Evolutionary conservation across 805 yeast species (phyloP).

Genomic region (Candida koratica): DNA sequence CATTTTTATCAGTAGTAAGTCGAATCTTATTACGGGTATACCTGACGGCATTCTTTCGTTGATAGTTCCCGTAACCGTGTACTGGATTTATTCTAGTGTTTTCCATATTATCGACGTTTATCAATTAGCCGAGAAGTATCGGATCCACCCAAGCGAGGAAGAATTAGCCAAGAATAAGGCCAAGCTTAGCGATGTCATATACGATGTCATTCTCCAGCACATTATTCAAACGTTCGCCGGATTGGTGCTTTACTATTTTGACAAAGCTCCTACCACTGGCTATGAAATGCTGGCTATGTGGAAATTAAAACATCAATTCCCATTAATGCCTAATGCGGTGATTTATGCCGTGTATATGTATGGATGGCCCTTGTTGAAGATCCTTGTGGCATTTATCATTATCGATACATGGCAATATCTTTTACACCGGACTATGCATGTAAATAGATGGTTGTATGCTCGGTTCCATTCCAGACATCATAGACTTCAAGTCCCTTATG

Average conservation of each 20-base stretch:
- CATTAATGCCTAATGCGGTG: slow-evolving; percentile 45
- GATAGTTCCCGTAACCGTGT: slow-evolving; percentile 71
- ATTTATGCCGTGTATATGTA: slow-evolving; percentile 57
- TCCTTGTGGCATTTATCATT: slow-evolving; percentile 61
- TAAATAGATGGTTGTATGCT: slow-evolving; percentile 69
- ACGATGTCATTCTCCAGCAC: slow-evolving; percentile 85
- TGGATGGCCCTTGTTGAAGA: slow-evolving; percentile 56
- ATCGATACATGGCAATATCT: slow-evolving; percentile 95
- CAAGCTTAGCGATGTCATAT: slow-evolving; percentile 59
- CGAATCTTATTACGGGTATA: slow-evolving; percentile 51
- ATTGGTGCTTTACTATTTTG: slow-evolving; percentile 47
- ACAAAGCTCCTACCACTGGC: slow-evolving; percentile 52
- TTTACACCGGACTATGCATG: slow-evolving; percentile 86
- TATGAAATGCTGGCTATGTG: slow-evolving; percentile 46
- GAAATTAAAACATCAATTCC: slow-evolving; percentile 39
- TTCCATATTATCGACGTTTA: slow-evolving; percentile 74
- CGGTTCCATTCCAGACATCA: slow-evolving; percentile 93
- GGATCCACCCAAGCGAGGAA: slow-evolving; percentile 92
- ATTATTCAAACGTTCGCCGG: slow-evolving; percentile 77
- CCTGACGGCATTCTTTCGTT: slow-evolving; percentile 74
- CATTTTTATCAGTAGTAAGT: slow-evolving; percentile 19
- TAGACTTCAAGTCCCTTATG: slow-evolving; percentile 90
- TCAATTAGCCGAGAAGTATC: slow-evolving; percentile 72
- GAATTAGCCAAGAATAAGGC: slow-evolving; percentile 74
- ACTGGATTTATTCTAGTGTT: slow-evolving; percentile 73